These are phyloP conservation scores for Penicillium crystallinum DNA, from an alignment of 495 filamentous ascomycete species.

Conservation along the genomic window DNA sequence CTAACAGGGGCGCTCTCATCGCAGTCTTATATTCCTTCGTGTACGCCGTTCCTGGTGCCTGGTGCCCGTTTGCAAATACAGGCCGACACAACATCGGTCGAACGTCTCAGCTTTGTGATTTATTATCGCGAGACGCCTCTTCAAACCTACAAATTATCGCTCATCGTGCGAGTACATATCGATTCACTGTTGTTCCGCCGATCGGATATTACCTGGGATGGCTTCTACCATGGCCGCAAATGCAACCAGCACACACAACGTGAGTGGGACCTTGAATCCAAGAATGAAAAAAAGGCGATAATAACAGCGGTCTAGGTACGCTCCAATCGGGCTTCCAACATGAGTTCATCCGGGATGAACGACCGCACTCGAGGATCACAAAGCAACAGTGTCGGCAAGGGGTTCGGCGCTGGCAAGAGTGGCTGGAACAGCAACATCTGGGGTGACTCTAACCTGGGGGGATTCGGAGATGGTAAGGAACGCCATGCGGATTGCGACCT, in stretches of 20 bases:
- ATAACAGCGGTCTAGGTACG: conserved; percentile 25
- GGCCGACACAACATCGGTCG: conserved; percentile 12
- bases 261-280: conserved; percentile 12
- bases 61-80: conserved; percentile 28
- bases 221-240: conserved; percentile 40
- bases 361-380: conserved; percentile 38
- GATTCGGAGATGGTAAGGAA: conserved; percentile 40
- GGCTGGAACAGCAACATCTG: conserved; percentile 59
- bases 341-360: conserved; percentile 38
- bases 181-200: conserved; percentile 9
- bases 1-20: conserved; percentile 13
- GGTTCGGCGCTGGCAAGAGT: conserved; percentile 41
- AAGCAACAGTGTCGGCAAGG: conserved; percentile 34
- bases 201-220: conserved; percentile 27
- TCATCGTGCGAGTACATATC: conserved; percentile 28
- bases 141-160: conserved; percentile 20
- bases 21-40: conserved; percentile 28
- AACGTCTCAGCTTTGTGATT: conserved; percentile 16
- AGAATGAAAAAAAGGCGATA: background rate
- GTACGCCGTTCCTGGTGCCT: conserved; percentile 30
- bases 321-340: conserved; percentile 34
- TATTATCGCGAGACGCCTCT: conserved; percentile 9
- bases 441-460: conserved; percentile 49
- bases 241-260: conserved; percentile 36
- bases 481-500: background rate